Percentiles rank a stretch among this genome's conserved stretches.
Conservation (phyloP, 257 asterid genomes). For the Lycium ferocissimum region DNA sequence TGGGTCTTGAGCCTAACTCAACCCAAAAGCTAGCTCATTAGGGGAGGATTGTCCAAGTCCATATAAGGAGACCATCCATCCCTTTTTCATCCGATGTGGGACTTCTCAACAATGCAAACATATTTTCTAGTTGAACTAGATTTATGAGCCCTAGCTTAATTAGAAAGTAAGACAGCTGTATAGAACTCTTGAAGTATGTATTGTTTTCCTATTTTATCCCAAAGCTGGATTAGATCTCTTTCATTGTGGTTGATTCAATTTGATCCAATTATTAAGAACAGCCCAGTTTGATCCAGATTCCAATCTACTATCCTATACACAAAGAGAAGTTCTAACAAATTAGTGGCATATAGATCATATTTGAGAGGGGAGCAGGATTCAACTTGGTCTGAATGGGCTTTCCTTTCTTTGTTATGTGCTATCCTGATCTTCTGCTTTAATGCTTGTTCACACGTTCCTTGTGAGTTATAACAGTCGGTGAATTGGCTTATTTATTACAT, state of each 20-base stretch:
- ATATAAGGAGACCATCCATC: no score
- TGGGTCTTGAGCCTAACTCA: no score
- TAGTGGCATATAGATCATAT: neutral
- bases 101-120: no score
- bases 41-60: no score
- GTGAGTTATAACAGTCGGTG: neutral
- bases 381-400: neutral
- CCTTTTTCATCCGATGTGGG: no score
- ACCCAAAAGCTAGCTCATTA: no score
- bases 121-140: neutral
- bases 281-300: neutral
- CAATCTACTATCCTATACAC: neutral
- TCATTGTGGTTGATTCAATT: slow-evolving; percentile 2
- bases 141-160: neutral
- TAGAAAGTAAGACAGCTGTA: neutral
- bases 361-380: slow-evolving; percentile 1
- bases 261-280: neutral
- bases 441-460: neutral
- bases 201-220: neutral
- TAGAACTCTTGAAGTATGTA: neutral
- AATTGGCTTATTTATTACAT: neutral
- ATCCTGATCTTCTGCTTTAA: neutral
- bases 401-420: neutral
- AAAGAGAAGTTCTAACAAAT: neutral
- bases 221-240: neutral